Percentiles rank a stretch among this genome's conserved stretches.
Conservation (phyloP, 257 asterid species). For the Leonotis leonurus region DNA sequence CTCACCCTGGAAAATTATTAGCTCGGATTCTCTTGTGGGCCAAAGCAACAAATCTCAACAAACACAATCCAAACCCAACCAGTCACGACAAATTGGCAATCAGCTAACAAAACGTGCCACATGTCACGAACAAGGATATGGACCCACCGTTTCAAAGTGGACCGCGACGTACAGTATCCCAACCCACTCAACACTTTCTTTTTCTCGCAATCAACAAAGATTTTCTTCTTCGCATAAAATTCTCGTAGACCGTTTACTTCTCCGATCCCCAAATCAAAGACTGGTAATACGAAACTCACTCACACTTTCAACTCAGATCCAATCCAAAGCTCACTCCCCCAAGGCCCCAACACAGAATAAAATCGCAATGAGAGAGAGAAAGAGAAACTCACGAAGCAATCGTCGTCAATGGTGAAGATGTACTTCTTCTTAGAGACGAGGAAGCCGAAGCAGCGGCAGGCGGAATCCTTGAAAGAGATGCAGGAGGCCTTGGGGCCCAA, state of each 20-base stretch:
- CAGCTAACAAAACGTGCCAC: conserved; percentile 1
- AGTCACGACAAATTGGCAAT: neutral
- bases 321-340: conserved; percentile 1
- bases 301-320: conserved; percentile 18
- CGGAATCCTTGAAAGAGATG: conserved; percentile 54
- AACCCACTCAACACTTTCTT: neutral
- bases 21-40: neutral
- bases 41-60: neutral
- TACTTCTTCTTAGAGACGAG: conserved; percentile 48
- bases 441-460: conserved; percentile 49
- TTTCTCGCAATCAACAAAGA: neutral
- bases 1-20: neutral
- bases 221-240: conserved; percentile 19
- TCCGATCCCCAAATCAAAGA: conserved; percentile 19
- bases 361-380: neutral
- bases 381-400: conserved; percentile 40
- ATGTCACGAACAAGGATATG: neutral
- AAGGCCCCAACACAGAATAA: neutral
- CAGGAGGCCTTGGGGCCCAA: conserved; percentile 47
- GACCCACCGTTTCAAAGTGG: conserved; percentile 9
- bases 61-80: neutral
- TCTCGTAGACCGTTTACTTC: conserved; percentile 27
- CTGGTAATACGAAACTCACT: neutral
- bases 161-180: neutral
- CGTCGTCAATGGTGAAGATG: conserved; percentile 54